A percentile compares a stretch with the other conserved stretches of the same genome.
Evolutionary conservation across 345 rosid species (phyloP).

Genomic region (Rhodamnia argentea): DNA sequence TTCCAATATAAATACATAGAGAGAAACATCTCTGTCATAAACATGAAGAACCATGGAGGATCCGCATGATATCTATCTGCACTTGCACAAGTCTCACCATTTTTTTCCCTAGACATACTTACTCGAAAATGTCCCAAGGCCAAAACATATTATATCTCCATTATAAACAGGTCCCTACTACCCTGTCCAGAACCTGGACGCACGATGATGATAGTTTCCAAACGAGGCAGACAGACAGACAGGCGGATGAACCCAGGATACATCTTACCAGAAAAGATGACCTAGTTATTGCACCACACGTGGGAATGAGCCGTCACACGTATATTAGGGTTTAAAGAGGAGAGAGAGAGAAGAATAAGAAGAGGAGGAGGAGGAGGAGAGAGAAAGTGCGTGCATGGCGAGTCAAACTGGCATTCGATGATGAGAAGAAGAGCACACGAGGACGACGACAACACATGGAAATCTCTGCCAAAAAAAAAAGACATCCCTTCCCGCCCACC

Average conservation of each 20-base stretch:
- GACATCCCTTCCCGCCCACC: conserved; percentile 3
- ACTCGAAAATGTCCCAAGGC: background rate
- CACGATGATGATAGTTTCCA: background rate
- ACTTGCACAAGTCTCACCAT: background rate
- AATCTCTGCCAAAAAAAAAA: background rate
- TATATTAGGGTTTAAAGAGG: background rate
- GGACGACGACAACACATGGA: conserved; percentile 13
- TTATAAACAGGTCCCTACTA: background rate
- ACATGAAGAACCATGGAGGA: background rate
- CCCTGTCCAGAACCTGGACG: background rate
- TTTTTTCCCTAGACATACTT: background rate
- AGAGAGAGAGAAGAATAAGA: background rate
- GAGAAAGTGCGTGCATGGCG: background rate
- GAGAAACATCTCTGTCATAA: background rate
- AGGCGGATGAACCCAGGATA: background rate
- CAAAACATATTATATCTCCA: background rate
- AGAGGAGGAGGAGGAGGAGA: background rate
- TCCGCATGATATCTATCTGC: background rate
- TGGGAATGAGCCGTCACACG: too few species aligned
- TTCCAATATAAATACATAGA: background rate
- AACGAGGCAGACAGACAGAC: background rate
- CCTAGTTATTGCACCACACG: background rate
- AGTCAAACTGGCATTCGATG: background rate
- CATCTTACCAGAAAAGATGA: background rate
- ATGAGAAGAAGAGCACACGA: conserved; percentile 31